Evolutionary conservation across 257 asterid species (phyloP).

Genomic region (Penstemon davidsonii): DNA sequence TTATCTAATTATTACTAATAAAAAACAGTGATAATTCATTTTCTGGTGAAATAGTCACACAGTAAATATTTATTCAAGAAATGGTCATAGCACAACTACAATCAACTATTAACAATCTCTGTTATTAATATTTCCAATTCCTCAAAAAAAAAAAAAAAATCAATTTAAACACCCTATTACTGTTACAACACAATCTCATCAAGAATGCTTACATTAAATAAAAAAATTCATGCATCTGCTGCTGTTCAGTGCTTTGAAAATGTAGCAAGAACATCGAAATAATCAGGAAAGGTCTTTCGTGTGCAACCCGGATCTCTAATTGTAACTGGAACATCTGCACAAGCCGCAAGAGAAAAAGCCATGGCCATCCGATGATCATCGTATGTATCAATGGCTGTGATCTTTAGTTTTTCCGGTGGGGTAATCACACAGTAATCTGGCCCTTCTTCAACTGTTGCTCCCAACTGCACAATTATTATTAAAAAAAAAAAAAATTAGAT

Average conservation of each 20-base stretch:
- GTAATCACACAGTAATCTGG: conserved; percentile 89
- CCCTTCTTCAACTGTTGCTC: conserved; percentile 96
- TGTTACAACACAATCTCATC: conserved; percentile 20
- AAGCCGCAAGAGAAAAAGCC: conserved; percentile 98
- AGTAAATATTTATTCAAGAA: too few species aligned
- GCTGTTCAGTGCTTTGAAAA: conserved; percentile 58
- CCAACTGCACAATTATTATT: conserved; percentile 52
- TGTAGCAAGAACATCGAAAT: conserved; percentile 72
- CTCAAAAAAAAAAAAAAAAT: too few species aligned
- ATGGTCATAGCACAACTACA: too few species aligned
- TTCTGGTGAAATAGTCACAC: too few species aligned
- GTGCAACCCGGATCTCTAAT: conserved; percentile 93
- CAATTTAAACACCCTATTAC: background rate
- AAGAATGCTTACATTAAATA: background rate
- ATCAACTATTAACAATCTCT: too few species aligned
- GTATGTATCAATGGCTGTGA: conserved; percentile 81
- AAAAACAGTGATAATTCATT: too few species aligned
- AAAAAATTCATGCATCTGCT: background rate
- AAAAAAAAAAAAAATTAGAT: conserved; percentile 11
- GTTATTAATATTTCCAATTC: too few species aligned
- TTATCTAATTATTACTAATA: too few species aligned
- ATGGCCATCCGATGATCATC: conserved; percentile 98
- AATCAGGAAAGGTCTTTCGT: conserved; percentile 90
- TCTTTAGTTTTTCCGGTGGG: conserved; percentile 83
- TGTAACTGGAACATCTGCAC: conserved; percentile 89